Evolutionary conservation across 2,329 filamentous ascomycete genomes (phyloP), one percentile per base, ranked within the genome.

Genomic region (Truncatella angustata): DNA sequence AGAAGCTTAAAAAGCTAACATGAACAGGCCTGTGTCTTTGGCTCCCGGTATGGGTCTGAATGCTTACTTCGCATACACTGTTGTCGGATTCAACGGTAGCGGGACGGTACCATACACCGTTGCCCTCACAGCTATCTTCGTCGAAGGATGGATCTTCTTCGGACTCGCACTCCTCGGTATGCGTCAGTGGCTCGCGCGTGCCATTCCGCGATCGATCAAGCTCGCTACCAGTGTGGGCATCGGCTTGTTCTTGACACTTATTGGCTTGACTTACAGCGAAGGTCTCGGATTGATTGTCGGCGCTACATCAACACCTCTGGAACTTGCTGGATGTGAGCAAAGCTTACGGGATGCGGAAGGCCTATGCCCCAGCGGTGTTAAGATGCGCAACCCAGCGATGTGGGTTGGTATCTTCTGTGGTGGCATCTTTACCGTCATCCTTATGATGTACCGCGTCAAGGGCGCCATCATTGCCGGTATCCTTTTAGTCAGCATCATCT

Each of bases 321-420:
- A 89, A 56, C 76, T 95, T 37, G 90, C 87, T 9, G 91, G 90
- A 23, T 93, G 90, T 67, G 69, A 73, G 2, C 69, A 32, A 18
- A n/a, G 11, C 47, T 32, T 50, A 16, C 34, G 18, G 12, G 49
- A 74, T 32, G 54, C 64, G 21, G 57, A 58, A 10, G 87, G 86
- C 9, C 62, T 82, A 5, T 94, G 90, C 66, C 80, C 81, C 0
- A 72, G 74, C 46, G 68, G 70, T 14, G 75, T 81, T 50, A 91
- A 91, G 78, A 93, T 96, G 90, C 84, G 89, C 55, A 90, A 81
- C 63, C 88, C 90, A 1, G 84, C 86, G 21, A 83, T 95, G 81
- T 96, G 91, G 91, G 79, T 95, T 48, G 91, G 90, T 34, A 91
- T 95, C 61, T 94, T 95, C 75, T 89, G 87, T 60, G 90, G 90